Evolutionary conservation across 2,329 filamentous ascomycete species (phyloP), one percentile per base, ranked within the genome.

Genomic region (Aspergillus neoniger): DNA sequence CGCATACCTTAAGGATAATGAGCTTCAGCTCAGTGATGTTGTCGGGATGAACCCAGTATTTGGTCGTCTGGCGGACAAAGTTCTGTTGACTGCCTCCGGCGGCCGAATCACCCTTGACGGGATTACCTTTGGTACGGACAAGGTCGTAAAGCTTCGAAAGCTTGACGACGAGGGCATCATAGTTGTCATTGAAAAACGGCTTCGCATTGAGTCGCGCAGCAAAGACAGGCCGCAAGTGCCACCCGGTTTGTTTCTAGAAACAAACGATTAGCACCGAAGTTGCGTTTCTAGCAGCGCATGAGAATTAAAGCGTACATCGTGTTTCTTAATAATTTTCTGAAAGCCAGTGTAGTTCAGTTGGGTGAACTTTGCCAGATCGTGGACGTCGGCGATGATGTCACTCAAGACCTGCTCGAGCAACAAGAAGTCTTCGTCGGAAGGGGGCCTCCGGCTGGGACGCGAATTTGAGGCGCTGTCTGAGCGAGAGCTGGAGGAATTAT

Each of bases 271-370:
- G 50, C 30, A 53, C 47, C 47, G 9, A 28, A 17, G 30, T 32
- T 14, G 15, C 14, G 12, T 5, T 21, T 9, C 25, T 5, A 25
- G 21, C 38, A 36, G 21, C 15, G 48, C 7, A 36, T 23, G n/a
- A 23, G 17, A 17, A 38, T 19, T 2, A 12, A 19, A 39, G 81
- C 90, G 69, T 78, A 94, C 91, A 80, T 97, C 95, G 77, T 99
- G 95, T 83, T 99, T 99, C 84, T 99, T 99, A 79, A 99, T 96
- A 65, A 99, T 99, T 83, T 99, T 99, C 82, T 97, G 96, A 76
- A 99, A 99, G 5, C 95, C 95, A 0, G 94, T 98, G 75, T 99
- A 99, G 80, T 99, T 99, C 74, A 99, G 81, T 80, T 97, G 94
- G 6, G 96, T 96, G 76, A 96, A 99, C 80, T 98, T 98, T 76